These are phyloP conservation scores for Cyberlindnera maritima DNA, from an alignment of 805 yeast species.

Conservation along the genomic window DNA sequence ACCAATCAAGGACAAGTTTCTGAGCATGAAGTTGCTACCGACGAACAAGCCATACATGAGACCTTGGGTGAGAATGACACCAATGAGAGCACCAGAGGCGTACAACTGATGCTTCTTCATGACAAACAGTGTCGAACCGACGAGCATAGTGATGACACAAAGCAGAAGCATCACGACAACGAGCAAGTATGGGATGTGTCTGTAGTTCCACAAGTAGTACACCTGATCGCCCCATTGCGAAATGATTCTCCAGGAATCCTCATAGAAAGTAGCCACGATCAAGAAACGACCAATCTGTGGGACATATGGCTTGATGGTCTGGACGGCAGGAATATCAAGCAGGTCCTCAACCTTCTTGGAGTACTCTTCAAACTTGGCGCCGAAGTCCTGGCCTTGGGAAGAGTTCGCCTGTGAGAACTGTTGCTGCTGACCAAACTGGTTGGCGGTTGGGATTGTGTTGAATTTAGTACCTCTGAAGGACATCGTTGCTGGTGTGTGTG, in stretches of 20 bases:
- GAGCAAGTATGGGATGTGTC: constrained; percentile 74
- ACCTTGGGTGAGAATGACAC: constrained; percentile 80
- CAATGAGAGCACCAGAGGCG: constrained; percentile 67
- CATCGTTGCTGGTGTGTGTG: constrained; percentile 3
- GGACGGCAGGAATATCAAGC: constrained; percentile 50
- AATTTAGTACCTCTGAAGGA: constrained; percentile 30
- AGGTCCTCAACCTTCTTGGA: constrained; percentile 52
- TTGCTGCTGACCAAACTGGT: constrained; percentile 16
- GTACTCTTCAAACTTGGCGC: constrained; percentile 22
- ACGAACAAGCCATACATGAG: constrained; percentile 82
- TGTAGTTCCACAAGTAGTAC: constrained; percentile 73
- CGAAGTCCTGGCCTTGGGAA: constrained; percentile 20
- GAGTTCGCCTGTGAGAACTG: constrained; percentile 10
- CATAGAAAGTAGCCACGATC: constrained; percentile 91
- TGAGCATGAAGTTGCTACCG: constrained; percentile 76
- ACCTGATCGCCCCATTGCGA: constrained; percentile 93
- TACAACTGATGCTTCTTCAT: constrained; percentile 62
- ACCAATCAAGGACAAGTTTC: constrained; percentile 89
- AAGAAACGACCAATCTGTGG: constrained; percentile 87
- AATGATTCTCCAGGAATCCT: constrained; percentile 79
- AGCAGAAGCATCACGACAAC: constrained; percentile 65
- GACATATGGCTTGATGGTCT: constrained; percentile 59
- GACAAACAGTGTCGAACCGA: constrained; percentile 70
- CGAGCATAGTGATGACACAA: constrained; percentile 68
- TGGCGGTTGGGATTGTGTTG: constrained; percentile 26